Conservation (phyloP, 106 monocot species). For the Vanilla planifolia region DNA sequence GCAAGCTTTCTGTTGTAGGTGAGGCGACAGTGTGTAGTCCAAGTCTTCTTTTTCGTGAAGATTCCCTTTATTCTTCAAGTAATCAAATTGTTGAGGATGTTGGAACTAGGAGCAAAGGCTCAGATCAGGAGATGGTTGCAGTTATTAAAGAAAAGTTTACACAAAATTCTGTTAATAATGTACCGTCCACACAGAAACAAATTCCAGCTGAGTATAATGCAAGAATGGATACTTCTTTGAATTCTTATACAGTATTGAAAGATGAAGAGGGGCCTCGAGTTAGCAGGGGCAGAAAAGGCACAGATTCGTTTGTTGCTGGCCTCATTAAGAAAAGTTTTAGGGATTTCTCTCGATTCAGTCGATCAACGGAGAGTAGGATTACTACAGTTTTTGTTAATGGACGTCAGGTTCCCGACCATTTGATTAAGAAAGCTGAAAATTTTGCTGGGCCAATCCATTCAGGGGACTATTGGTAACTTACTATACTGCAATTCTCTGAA, state of each 20-base stretch:
- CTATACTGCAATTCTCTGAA: too few relatives aligned
- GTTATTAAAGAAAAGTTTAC: constrained; percentile 39
- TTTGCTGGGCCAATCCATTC: constrained; percentile 71
- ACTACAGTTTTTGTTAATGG: constrained; percentile 65
- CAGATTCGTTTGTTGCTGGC: constrained; percentile 68
- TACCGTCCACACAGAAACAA: constrained; percentile 48
- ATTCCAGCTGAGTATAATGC: constrained; percentile 43
- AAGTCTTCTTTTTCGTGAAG: constrained; percentile 57
- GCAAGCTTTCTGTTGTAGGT: too few relatives aligned
- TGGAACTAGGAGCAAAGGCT: constrained; percentile 60
- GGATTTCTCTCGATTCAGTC: constrained; percentile 46
- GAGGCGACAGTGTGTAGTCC: too few relatives aligned
- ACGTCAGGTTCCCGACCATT: constrained; percentile 61
- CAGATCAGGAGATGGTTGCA: constrained; percentile 63
- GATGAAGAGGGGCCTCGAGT: constrained; percentile 34
- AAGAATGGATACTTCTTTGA: constrained; percentile 33
- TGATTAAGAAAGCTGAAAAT: constrained; percentile 85
- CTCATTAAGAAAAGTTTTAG: constrained; percentile 68
- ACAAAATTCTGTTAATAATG: constrained; percentile 62
- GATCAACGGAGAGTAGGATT: constrained; percentile 33
- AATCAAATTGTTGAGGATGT: constrained; percentile 38
- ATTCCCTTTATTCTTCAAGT: constrained; percentile 37
- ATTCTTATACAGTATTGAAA: constrained; percentile 33
- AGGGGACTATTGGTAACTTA: constrained; percentile 78
- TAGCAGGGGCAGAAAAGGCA: constrained; percentile 43